phyloP scores from a whole-genome alignment of 768 basidiomycete species.

The Mycena latifolia region DNA sequence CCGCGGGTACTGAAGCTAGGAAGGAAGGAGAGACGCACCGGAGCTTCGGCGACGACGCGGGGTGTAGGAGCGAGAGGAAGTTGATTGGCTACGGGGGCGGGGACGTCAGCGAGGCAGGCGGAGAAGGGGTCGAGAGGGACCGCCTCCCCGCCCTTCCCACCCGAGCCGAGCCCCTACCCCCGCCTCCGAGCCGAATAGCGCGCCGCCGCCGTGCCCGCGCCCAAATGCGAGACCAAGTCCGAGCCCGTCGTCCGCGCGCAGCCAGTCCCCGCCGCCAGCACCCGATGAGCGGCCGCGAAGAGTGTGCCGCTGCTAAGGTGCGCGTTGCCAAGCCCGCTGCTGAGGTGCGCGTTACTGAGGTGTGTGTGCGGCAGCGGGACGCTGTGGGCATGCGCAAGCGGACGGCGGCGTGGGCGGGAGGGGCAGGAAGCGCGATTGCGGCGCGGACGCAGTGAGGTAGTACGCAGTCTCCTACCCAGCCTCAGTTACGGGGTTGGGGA shows the following conservation, averaged over 20 bases:
- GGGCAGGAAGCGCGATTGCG: conserved; percentile 22
- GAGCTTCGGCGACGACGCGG: conserved; percentile 88
- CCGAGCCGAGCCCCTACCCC: conserved; percentile 4
- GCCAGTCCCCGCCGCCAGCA: conserved; percentile 29
- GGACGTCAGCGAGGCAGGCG: background rate
- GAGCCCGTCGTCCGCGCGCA: conserved; percentile 32
- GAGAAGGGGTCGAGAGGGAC: no score
- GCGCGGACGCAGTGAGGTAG: background rate
- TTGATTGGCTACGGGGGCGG: conserved; percentile 79
- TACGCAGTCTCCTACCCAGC: no score
- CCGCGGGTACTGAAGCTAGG: no score
- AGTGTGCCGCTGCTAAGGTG: background rate
- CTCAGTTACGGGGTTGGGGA: no score
- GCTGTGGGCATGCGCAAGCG: background rate
- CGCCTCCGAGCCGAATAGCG: background rate
- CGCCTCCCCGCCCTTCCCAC: background rate
- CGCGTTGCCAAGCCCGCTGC: background rate
- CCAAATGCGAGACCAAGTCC: conserved; percentile 10
- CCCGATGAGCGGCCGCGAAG: conserved; percentile 5
- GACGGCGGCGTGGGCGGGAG: conserved; percentile 26
- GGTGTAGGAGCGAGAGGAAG: conserved; percentile 87
- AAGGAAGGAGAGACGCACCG: conserved; percentile 43
- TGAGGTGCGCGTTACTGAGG: no score
- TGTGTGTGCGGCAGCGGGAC: no score
- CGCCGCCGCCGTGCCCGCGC: background rate